Conservation (phyloP, 1,139 yeast genomes). For the Sugiyamaella castrensis region DNA sequence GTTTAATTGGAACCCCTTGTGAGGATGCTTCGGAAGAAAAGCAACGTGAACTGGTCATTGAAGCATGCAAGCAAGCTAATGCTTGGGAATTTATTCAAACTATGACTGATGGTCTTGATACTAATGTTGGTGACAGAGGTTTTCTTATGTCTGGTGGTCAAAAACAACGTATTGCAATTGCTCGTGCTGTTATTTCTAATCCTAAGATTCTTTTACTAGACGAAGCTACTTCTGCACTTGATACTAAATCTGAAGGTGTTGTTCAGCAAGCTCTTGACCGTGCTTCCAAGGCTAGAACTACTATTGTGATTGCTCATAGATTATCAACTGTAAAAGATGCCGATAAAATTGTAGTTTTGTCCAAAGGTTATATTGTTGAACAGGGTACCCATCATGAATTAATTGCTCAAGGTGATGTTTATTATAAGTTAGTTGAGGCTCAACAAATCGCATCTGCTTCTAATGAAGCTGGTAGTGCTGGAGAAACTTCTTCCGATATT, state of each 20-base stretch:
- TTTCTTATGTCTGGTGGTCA: constrained; percentile 73
- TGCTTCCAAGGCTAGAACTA: constrained; percentile 63
- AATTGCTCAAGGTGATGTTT: constrained; percentile 33
- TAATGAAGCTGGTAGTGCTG: constrained; percentile 10
- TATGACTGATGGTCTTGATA: constrained; percentile 45
- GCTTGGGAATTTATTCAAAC: constrained; percentile 42
- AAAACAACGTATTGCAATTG: constrained; percentile 83
- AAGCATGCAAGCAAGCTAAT: constrained; percentile 41
- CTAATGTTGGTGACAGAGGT: constrained; percentile 56
- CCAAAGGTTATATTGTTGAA: constrained; percentile 42
- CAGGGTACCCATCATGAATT: constrained; percentile 43
- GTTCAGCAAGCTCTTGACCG: constrained; percentile 53
- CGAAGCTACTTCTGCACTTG: constrained; percentile 79
- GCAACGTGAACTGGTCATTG: constrained; percentile 34
- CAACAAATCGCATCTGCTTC: constrained; percentile 26
- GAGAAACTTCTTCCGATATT: too few relatives aligned
- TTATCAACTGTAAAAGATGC: constrained; percentile 62
- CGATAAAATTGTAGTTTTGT: constrained; percentile 44
- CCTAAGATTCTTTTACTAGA: constrained; percentile 63
- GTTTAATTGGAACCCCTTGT: constrained; percentile 53
- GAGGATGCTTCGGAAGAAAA: constrained; percentile 41
- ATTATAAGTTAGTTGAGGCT: constrained; percentile 39
- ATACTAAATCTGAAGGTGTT: constrained; percentile 59
- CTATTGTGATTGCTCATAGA: constrained; percentile 75
- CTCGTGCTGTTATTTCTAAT: constrained; percentile 67